phyloP scores from a whole-genome alignment of 208 protist species.

The Leishmania arabica region DNA sequence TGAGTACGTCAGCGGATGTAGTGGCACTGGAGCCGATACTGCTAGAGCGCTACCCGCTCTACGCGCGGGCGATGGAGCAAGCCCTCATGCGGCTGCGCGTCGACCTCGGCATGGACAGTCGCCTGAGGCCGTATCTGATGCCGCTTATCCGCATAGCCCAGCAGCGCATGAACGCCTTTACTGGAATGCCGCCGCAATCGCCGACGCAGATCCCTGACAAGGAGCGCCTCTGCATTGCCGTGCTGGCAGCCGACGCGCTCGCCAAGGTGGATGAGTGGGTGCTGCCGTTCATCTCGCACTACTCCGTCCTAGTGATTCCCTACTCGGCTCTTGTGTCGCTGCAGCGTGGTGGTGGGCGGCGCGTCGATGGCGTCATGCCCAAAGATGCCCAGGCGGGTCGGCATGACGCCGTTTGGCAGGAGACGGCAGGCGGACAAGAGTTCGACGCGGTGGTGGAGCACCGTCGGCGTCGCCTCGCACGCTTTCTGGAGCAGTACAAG shows the following conservation, averaged over 20 bases:
- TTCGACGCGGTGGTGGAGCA: conserved; percentile 47
- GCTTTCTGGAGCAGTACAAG: conserved; percentile 66
- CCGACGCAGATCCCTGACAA: conserved; percentile 56
- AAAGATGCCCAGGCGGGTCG: conserved; percentile 38
- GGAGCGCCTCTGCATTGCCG: conserved; percentile 49
- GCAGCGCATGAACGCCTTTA: conserved; percentile 76
- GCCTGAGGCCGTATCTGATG: conserved; percentile 56
- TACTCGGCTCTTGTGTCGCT: conserved; percentile 65
- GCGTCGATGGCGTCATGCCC: conserved; percentile 41
- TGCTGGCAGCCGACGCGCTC: conserved; percentile 80
- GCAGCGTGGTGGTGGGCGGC: conserved; percentile 47
- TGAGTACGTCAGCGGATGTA: conserved; percentile 24
- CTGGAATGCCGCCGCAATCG: conserved; percentile 64
- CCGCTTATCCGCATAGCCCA: conserved; percentile 78
- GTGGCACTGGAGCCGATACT: conserved; percentile 52
- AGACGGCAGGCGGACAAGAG: conserved; percentile 36
- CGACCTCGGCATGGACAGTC: conserved; percentile 53
- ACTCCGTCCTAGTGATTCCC: conserved; percentile 81
- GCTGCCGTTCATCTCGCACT: conserved; percentile 74
- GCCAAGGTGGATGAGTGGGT: conserved; percentile 77
- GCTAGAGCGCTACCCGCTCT: conserved; percentile 58
- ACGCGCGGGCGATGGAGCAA: conserved; percentile 58
- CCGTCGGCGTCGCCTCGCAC: conserved; percentile 44
- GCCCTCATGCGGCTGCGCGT: conserved; percentile 69
- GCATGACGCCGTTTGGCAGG: conserved; percentile 43